Evolutionary conservation across 805 yeast species (phyloP).

Genomic region (Metschnikowia arizonensis): DNA sequence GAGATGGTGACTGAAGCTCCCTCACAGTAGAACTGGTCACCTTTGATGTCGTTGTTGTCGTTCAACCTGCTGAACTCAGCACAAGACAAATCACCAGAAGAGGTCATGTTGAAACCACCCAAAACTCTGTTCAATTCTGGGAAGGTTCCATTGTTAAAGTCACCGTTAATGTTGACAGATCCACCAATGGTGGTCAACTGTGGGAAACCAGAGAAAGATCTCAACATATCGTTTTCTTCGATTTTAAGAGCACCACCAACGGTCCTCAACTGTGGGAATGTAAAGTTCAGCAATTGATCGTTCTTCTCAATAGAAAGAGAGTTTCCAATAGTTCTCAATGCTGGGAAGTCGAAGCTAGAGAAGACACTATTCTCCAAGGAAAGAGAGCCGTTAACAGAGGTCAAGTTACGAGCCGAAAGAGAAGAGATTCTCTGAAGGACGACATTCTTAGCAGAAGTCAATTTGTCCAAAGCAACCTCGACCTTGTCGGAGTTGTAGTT

Average conservation of each 20-base stretch:
- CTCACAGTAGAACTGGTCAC: slow-evolving; percentile 76
- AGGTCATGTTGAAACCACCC: slow-evolving; percentile 87
- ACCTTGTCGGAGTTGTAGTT: slow-evolving; percentile 82
- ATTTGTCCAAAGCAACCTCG: slow-evolving; percentile 61
- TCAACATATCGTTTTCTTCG: slow-evolving; percentile 76
- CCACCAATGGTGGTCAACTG: slow-evolving; percentile 75
- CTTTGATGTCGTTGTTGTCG: slow-evolving; percentile 79
- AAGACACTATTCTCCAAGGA: slow-evolving; percentile 74
- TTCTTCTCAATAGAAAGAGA: slow-evolving; percentile 74
- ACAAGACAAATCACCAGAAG: slow-evolving; percentile 81
- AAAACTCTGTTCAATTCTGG: slow-evolving; percentile 69
- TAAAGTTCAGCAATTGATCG: slow-evolving; percentile 62
- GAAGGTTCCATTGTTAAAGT: slow-evolving; percentile 75
- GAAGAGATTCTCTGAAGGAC: slow-evolving; percentile 78
- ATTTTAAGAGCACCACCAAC: slow-evolving; percentile 93
- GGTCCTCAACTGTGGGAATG: slow-evolving; percentile 63
- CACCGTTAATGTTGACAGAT: slow-evolving; percentile 79
- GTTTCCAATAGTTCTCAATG: slow-evolving; percentile 67
- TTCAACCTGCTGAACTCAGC: slow-evolving; percentile 65
- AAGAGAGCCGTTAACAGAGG: slow-evolving; percentile 72
- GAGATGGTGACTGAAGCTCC: slow-evolving; percentile 41
- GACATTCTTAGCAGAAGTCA: slow-evolving; percentile 83
- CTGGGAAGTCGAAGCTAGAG: slow-evolving; percentile 49
- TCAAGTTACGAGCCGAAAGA: slow-evolving; percentile 64
- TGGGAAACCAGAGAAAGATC: slow-evolving; percentile 67